Conservation (phyloP, 495 filamentous ascomycete genomes). For the Neurospora sp. region DNA sequence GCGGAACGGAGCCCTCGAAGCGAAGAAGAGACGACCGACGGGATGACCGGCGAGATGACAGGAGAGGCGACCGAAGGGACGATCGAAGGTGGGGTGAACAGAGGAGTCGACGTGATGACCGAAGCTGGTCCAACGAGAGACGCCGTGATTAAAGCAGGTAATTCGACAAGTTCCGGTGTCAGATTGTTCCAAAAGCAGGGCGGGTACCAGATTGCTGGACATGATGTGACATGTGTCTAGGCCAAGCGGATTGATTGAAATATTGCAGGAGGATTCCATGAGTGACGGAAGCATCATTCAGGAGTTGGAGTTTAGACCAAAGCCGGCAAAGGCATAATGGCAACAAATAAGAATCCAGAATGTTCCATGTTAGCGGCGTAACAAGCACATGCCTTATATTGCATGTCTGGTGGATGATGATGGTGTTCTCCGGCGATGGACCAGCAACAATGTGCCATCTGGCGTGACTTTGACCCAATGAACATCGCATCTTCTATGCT, state of each 20-base stretch:
- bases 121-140: constrained; percentile 18
- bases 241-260: constrained; percentile 3
- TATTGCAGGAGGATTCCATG: constrained; percentile 11
- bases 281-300: constrained; percentile 7
- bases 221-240: constrained; percentile 11
- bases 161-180: neutral
- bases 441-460: constrained; percentile 41
- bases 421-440: constrained; percentile 16
- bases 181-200: neutral
- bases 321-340: constrained; percentile 2
- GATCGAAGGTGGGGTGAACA: neutral
- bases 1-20: constrained; percentile 14
- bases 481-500: constrained; percentile 19
- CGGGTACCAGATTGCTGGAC: constrained; percentile 2
- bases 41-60: constrained; percentile 2
- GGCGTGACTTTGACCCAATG: constrained; percentile 31
- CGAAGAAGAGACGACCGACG: constrained; percentile 20
- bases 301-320: constrained; percentile 5
- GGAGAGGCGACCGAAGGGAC: constrained; percentile 1
- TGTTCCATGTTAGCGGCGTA: constrained; percentile 11
- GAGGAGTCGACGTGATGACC: constrained; percentile 9
- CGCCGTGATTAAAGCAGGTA: constrained; percentile 13
- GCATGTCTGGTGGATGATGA: constrained; percentile 15
- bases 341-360: constrained; percentile 11
- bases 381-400: constrained; percentile 14